phyloP scores from a whole-genome alignment of 805 yeast species.

The Wickerhamiella slavikovae region DNA sequence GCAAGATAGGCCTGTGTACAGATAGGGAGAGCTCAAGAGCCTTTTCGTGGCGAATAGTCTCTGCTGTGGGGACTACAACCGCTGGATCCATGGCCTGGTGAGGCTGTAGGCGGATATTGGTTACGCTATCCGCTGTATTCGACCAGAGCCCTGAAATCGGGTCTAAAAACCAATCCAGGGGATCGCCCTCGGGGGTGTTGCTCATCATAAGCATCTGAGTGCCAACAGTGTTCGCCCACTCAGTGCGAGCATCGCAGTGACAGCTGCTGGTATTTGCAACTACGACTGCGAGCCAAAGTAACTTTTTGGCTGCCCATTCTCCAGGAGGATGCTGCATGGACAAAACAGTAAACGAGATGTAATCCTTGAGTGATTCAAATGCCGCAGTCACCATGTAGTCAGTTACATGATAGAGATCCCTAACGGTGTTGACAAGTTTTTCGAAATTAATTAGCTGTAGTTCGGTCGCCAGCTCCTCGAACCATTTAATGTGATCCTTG shows the following conservation, averaged over 20 bases:
- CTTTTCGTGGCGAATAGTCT: conserved; percentile 47
- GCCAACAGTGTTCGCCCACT: conserved; percentile 10
- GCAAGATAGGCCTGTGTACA: conserved; percentile 37
- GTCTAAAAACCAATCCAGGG: conserved; percentile 25
- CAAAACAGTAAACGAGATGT: neutral
- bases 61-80: conserved; percentile 56
- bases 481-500: neutral
- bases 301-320: conserved; percentile 7
- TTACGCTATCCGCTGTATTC: conserved; percentile 23
- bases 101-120: conserved; percentile 28
- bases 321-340: conserved; percentile 9
- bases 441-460: conserved; percentile 3
- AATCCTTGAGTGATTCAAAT: conserved; percentile 21
- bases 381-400: conserved; percentile 21
- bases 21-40: conserved; percentile 35
- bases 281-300: conserved; percentile 21
- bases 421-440: conserved; percentile 14
- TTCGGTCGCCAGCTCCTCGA: neutral
- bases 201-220: conserved; percentile 1
- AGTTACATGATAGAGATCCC: conserved; percentile 30
- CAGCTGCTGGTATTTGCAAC: conserved; percentile 57
- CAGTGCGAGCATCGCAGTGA: conserved; percentile 19
- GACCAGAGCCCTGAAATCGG: conserved; percentile 29
- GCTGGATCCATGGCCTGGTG: conserved; percentile 40
- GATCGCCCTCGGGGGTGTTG: conserved; percentile 5